Evolutionary conservation across 2,329 filamentous ascomycete species (phyloP), one percentile per base, ranked within the genome.

Genomic region (Talaromyces rugulosus): DNA sequence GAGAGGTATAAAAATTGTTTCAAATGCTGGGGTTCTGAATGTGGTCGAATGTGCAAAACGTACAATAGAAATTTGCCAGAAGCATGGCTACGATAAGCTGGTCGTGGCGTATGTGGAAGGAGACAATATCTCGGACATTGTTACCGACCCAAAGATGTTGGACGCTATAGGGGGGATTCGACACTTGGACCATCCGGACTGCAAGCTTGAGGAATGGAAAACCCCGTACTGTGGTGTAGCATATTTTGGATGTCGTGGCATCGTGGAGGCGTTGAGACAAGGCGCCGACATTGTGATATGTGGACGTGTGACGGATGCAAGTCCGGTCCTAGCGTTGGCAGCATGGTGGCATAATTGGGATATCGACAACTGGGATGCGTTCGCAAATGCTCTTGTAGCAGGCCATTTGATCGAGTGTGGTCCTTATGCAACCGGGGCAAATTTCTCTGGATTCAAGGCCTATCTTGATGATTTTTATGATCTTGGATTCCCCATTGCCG

Each of bases 231-330:
- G 31, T 5, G 54, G 31, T 4, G 12, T 40, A 5, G 54, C 54
- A 40, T 56, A 56, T 36, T 18, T 56, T 28, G 54, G 54, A 1
- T 18, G 69, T 9, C 11, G 54, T 1, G 54, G 54, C 4, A 76
- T 79, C 30, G 68, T 68, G 1, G 66, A 70, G 40, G 75, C 69
- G 9, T 66, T 79, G 1, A 66, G 70, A 23, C 62, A 70, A 6
- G 77, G 77, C 1, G 77, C 76, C 0, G 75, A 79, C 63, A 78
- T 80, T 58, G 70, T 80, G 4, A 70, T 80, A n/a, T 78, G 75
- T 63, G 78, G 77, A 4, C 67, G 77, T 16, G 75, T 78, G 1
- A 65, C 76, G 4, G 77, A 79, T 68, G 74, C 74, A 8, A 68
- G 67, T 31, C 73, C 72, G 5, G 67, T 69, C 0, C 72, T 76